phyloP scores from a whole-genome alignment of 371 early-diverging fungal genomes.

The Saksenaea vasiformis region DNA sequence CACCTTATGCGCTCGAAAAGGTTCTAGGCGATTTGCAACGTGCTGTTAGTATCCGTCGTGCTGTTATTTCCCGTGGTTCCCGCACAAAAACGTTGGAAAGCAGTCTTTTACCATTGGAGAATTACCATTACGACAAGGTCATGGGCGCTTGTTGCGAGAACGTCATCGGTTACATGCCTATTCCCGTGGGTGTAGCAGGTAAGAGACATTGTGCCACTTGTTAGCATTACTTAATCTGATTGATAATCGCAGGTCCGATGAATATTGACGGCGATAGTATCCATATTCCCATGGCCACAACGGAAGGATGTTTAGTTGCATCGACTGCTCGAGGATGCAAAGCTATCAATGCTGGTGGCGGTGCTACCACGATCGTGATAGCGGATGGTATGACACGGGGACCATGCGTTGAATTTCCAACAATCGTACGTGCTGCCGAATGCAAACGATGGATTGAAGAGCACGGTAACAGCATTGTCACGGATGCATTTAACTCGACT shows the following conservation, averaged over 20 bases:
- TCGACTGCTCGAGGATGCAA: conserved; percentile 95
- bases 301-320: conserved; percentile 93
- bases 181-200: conserved; percentile 91
- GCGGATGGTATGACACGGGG: conserved; percentile 95
- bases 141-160: conserved; percentile 96
- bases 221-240: background rate
- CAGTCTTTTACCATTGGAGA: conserved; percentile 71
- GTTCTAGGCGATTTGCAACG: conserved; percentile 73
- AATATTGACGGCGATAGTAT: conserved; percentile 76
- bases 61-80: conserved; percentile 70
- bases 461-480: conserved; percentile 67
- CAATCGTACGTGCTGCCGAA: conserved; percentile 64
- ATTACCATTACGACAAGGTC: conserved; percentile 90
- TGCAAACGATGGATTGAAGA: conserved; percentile 80
- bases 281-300: conserved; percentile 96
- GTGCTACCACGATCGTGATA: conserved; percentile 82
- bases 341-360: conserved; percentile 88
- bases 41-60: conserved; percentile 83
- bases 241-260: conserved; percentile 63
- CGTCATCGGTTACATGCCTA: conserved; percentile 92
- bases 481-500: conserved; percentile 85
- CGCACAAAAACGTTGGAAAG: conserved; percentile 62
- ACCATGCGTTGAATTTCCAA: conserved; percentile 86
- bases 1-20: conserved; percentile 87
- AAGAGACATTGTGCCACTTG: background rate